Base-by-base conservation (phyloP, 495 filamentous ascomycete species). In the Neurospora sp. region DNA sequence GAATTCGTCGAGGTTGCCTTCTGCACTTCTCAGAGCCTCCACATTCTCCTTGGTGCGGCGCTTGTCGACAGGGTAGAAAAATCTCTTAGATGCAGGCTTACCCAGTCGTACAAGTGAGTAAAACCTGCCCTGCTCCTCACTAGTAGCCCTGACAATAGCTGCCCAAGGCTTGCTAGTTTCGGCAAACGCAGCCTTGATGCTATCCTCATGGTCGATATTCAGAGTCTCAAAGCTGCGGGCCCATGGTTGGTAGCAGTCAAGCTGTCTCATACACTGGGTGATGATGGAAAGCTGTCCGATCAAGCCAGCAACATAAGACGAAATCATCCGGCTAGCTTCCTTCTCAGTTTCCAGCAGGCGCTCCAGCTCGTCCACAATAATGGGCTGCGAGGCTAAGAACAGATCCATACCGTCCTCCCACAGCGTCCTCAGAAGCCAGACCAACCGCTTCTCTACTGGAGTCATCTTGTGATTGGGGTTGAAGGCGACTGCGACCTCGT, bases 61-160 rank as follows among this genome's bases (percentile, higher is more conserved):
- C 74, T 88, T 88, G 15, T 85, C 82, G 6, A 80, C 74, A 17
- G 88, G 87, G 75, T 90, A 89, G 40, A 77, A 39, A 71, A 88
- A 88, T 45, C 74, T 83, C 4, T 71, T 69, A 4, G 78, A 77
- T 15, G 71, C 71, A 1, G 81, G 82, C 3, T 77, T 69, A 8
- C 80, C 83, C n/a, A 84, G 73, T 8, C 48, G 39, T 15, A 72
- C 73, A 54, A 78, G 48, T 24, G 48, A 34, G 5, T 24, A 15
- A 8, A 70, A 2, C 39, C 74, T 31, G 15, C 73, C 70, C 2
- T 71, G 17, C 17, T 73, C 59, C 39, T 76, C 28, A 62, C 54
- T 28, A 28, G 83, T 31, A 6, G 70, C 76, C 5, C 34, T 70
- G 10, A 70, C 5, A 19, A 82, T 71, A 4, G 72, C 7, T 0